Percentiles rank a stretch among this genome's conserved stretches.
Evolutionary conservation across 2,329 filamentous ascomycete species (phyloP).

Genomic region (Phialophora chinensis): DNA sequence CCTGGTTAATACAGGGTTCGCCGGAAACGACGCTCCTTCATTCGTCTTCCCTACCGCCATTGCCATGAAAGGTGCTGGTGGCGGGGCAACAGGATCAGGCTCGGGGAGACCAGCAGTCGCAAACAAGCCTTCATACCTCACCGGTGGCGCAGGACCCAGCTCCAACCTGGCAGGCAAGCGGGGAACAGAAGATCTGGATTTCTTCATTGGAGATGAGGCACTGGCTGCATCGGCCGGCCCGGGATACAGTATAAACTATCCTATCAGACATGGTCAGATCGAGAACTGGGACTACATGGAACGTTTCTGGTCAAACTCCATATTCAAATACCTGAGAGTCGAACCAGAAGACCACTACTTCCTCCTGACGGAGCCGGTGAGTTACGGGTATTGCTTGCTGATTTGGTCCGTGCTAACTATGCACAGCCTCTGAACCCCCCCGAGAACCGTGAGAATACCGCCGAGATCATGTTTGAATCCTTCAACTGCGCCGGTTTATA

Average conservation of each 20-base stretch:
- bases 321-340: slow-evolving; percentile 98
- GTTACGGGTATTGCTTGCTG: slow-evolving; percentile 41
- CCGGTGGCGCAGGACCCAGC: slow-evolving; percentile 81
- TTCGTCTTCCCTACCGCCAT: slow-evolving; percentile 99
- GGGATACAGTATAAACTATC: slow-evolving; percentile 95
- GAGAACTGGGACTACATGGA: slow-evolving; percentile 99
- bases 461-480: slow-evolving; percentile 99
- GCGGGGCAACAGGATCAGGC: slow-evolving; percentile 73
- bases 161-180: slow-evolving; percentile 89
- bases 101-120: slow-evolving; percentile 88
- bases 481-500: slow-evolving; percentile 99
- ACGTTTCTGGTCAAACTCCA: slow-evolving; percentile 99
- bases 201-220: slow-evolving; percentile 98
- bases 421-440: slow-evolving; percentile 89
- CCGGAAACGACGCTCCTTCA: slow-evolving; percentile 97
- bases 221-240: slow-evolving; percentile 82
- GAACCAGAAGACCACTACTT: slow-evolving; percentile 99
- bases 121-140: slow-evolving; percentile 95
- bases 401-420: slow-evolving; percentile 18
- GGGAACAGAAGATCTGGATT: slow-evolving; percentile 96
- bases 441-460: slow-evolving; percentile 98
- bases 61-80: slow-evolving; percentile 81
- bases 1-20: slow-evolving; percentile 71
- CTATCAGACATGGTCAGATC: slow-evolving; percentile 96
- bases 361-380: slow-evolving; percentile 92